Conservation (phyloP, 2,329 filamentous ascomycete species). For the Nothopassalora personata region DNA sequence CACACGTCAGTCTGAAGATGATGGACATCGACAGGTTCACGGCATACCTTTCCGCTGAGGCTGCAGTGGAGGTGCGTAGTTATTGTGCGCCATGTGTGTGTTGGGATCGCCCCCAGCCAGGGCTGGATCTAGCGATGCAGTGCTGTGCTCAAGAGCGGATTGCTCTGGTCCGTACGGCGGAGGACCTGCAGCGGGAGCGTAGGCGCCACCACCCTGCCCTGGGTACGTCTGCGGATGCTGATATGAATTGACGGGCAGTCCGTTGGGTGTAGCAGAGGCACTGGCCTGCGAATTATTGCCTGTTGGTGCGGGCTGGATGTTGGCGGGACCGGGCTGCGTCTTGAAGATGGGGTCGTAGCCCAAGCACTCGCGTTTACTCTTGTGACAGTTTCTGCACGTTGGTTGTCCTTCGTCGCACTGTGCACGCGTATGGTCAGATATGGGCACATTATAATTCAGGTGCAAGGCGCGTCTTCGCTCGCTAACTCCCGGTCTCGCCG, state of each 20-base stretch:
- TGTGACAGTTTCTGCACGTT: conserved; percentile 82
- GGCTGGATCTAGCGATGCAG: conserved; percentile 59
- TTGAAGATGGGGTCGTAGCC: conserved; percentile 88
- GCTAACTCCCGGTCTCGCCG: background rate
- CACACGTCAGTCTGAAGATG: conserved; percentile 9
- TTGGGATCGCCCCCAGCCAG: conserved; percentile 44
- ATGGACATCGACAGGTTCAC: background rate
- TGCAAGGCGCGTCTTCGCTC: background rate
- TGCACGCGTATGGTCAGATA: conserved; percentile 1
- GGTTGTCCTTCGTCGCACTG: conserved; percentile 97
- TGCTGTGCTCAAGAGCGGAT: conserved; percentile 45
- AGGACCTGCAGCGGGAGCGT: conserved; percentile 9
- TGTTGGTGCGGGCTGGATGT: conserved; percentile 63
- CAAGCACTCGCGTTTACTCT: conserved; percentile 79
- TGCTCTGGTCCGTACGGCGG: conserved; percentile 2
- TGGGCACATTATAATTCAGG: background rate
- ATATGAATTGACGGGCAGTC: background rate
- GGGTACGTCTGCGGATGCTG: conserved; percentile 10
- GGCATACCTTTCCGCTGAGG: conserved; percentile 28
- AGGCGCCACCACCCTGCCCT: conserved; percentile 14
- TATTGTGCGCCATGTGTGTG: conserved; percentile 21
- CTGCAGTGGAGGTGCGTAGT: conserved; percentile 22
- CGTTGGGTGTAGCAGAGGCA: background rate
- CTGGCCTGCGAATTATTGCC: conserved; percentile 13
- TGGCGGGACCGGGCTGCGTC: conserved; percentile 62